Conservation (phyloP, 257 asterid species). For the Haberlea rhodopensis region DNA sequence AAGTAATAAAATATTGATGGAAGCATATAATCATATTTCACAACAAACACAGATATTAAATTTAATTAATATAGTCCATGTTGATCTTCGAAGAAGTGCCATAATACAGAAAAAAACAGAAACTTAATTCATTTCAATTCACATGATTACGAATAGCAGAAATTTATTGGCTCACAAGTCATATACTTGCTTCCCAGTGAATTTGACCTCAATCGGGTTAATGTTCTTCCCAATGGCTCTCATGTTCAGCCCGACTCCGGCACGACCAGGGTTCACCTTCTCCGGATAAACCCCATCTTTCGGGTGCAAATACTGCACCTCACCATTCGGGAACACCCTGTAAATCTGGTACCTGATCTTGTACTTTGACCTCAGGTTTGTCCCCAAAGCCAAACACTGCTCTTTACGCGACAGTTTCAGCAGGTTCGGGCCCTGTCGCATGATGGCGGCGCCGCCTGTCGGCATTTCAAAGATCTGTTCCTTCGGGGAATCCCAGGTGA, state of each 20-base stretch:
- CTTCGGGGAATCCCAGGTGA: slow-evolving; percentile 93
- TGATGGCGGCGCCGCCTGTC: slow-evolving; percentile 95
- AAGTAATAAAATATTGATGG: too few relatives aligned
- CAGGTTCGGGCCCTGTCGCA: slow-evolving; percentile 86
- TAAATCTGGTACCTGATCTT: slow-evolving; percentile 85
- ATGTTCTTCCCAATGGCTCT: slow-evolving; percentile 77
- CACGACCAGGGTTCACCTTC: slow-evolving; percentile 82
- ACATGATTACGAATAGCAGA: slow-evolving; percentile 14
- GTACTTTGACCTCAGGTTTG: slow-evolving; percentile 79
- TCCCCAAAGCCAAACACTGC: slow-evolving; percentile 87
- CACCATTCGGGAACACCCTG: slow-evolving; percentile 93
- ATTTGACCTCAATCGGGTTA: slow-evolving; percentile 82
- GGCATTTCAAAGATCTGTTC: slow-evolving; percentile 99
- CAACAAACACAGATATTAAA: background rate
- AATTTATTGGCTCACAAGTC: slow-evolving; percentile 51
- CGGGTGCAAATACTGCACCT: slow-evolving; percentile 90
- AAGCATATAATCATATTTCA: background rate
- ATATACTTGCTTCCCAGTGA: slow-evolving; percentile 78
- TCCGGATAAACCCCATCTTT: slow-evolving; percentile 98
- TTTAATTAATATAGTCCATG: background rate
- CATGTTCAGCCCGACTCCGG: slow-evolving; percentile 74
- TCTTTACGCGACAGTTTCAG: slow-evolving; percentile 86
- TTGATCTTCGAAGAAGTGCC: background rate
- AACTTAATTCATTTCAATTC: slow-evolving; percentile 17
- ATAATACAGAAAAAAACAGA: slow-evolving; percentile 13